These are phyloP conservation scores for Sclerotinia nivalis DNA, from an alignment of 2,329 filamentous ascomycete species.

Conservation along the genomic window DNA sequence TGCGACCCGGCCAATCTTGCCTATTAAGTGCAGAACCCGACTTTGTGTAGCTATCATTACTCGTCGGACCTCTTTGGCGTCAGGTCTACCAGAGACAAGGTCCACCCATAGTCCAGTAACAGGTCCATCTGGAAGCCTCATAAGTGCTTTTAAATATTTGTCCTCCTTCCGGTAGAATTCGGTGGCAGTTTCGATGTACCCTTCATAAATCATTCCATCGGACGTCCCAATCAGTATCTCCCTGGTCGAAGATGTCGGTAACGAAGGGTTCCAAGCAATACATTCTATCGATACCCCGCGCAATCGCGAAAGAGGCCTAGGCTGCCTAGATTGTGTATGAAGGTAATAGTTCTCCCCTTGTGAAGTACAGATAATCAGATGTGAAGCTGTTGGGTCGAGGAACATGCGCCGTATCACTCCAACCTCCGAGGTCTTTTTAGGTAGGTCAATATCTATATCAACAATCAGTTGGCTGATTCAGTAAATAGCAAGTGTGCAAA, in stretches of 20 bases:
- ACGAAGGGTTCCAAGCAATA: constrained; percentile 90
- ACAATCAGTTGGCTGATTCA: constrained; percentile 16
- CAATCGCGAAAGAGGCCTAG: constrained; percentile 76
- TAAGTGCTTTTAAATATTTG: constrained; percentile 82
- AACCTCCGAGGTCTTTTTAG: constrained; percentile 86
- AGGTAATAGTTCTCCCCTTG: constrained; percentile 97
- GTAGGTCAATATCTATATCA: constrained; percentile 86
- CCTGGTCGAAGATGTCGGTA: constrained; percentile 88
- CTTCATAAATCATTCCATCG: constrained; percentile 95
- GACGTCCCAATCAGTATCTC: constrained; percentile 90
- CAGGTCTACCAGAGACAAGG: constrained; percentile 55
- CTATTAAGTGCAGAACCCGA: constrained; percentile 77
- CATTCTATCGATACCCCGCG: constrained; percentile 87
- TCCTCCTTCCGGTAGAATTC: constrained; percentile 97
- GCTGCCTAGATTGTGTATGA: constrained; percentile 88
- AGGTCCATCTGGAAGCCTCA: constrained; percentile 78
- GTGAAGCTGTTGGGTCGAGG: constrained; percentile 93
- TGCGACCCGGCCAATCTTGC: constrained; percentile 70
- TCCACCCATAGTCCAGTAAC: constrained; percentile 88
- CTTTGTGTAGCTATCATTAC: constrained; percentile 79
- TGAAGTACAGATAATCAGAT: constrained; percentile 87
- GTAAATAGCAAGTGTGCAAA: constrained; percentile 30
- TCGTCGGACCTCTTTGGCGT: constrained; percentile 66
- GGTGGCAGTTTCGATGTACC: constrained; percentile 88
- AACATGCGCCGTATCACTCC: constrained; percentile 95